Conservation (phyloP, 2,329 filamentous ascomycete genomes). For the Raffaelea arxii region DNA sequence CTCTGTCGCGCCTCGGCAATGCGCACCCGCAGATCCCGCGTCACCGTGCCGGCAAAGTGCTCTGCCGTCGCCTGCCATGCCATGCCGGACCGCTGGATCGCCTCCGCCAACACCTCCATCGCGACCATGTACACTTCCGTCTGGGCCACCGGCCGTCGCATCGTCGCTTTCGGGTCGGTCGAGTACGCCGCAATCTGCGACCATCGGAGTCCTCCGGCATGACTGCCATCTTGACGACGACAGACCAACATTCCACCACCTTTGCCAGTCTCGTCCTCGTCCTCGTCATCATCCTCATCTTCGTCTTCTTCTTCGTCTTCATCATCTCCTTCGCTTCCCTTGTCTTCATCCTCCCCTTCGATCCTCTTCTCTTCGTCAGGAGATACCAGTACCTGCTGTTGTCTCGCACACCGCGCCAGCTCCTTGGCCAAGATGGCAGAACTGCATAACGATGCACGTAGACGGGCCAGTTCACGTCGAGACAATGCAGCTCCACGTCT, state of each 20-base stretch:
- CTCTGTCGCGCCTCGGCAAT: constrained; percentile 37
- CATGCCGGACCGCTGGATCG: constrained; percentile 36
- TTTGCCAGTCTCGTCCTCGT: constrained; percentile 4
- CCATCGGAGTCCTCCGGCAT: constrained; percentile 24
- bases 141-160: constrained; percentile 25
- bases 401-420: constrained; percentile 57
- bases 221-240: neutral
- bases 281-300: neutral
- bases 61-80: constrained; percentile 52
- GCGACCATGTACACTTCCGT: constrained; percentile 40
- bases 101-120: constrained; percentile 39
- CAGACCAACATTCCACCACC: too few species aligned
- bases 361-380: constrained; percentile 14
- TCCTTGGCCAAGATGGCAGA: constrained; percentile 87
- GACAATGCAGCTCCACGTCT: constrained; percentile 7
- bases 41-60: constrained; percentile 46
- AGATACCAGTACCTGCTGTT: constrained; percentile 27
- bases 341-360: neutral
- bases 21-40: constrained; percentile 38
- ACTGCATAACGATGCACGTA: constrained; percentile 65
- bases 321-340: constrained; percentile 14
- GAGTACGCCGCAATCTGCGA: constrained; percentile 32
- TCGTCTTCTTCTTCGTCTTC: constrained; percentile 10
- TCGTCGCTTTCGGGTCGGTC: constrained; percentile 23
- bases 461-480: constrained; percentile 69